Conservation (phyloP, 768 basidiomycete genomes). For the Podaxis sp. region DNA sequence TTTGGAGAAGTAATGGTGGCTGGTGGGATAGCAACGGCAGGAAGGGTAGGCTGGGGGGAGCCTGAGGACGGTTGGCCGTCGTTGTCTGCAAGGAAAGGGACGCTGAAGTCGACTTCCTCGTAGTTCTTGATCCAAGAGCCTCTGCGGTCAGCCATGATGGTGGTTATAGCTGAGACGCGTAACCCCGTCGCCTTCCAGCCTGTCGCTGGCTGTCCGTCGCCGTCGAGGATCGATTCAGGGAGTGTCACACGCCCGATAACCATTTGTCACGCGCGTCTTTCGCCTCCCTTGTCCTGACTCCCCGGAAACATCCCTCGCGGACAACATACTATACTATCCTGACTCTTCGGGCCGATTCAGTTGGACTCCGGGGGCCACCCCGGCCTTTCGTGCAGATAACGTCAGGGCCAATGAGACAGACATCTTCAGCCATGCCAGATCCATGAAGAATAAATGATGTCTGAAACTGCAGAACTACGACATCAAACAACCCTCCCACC, state of each 20-base stretch:
- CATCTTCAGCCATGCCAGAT: background rate
- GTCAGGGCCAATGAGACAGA: background rate
- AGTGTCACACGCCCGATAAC: background rate
- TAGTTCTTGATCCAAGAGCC: slow-evolving; percentile 24
- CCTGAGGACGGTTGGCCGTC: background rate
- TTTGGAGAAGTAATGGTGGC: background rate
- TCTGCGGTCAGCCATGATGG: slow-evolving; percentile 13
- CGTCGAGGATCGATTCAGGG: slow-evolving; percentile 1
- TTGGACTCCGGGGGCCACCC: background rate
- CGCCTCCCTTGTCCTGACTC: background rate
- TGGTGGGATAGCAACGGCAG: background rate
- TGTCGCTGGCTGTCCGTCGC: background rate
- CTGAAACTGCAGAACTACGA: background rate
- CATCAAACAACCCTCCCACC: background rate
- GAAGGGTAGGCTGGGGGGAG: background rate
- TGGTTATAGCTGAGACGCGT: background rate
- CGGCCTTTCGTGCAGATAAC: background rate
- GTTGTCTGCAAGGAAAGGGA: slow-evolving; percentile 13
- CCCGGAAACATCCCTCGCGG: background rate
- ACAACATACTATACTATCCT: background rate
- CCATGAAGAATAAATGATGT: background rate
- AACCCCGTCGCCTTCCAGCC: background rate
- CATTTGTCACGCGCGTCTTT: background rate
- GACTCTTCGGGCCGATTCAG: background rate
- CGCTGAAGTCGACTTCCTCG: slow-evolving; percentile 23